Percentiles rank a stretch among this genome's conserved stretches.
Evolutionary conservation across 2,329 filamentous ascomycete species (phyloP).

Genomic region (Fusarium acutatum): DNA sequence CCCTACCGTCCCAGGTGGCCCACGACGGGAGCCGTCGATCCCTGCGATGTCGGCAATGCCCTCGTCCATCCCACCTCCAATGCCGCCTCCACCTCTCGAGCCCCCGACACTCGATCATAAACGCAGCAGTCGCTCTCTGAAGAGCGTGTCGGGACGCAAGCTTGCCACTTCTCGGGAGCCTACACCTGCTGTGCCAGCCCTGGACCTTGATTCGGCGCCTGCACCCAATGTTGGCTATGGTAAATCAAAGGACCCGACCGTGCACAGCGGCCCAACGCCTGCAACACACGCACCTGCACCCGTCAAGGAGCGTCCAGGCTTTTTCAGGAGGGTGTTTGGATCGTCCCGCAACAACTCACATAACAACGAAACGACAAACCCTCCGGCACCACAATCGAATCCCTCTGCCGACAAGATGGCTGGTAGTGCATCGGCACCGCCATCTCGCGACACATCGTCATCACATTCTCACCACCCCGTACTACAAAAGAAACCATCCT

Average conservation of each 20-base stretch:
- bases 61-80: constrained; percentile 43
- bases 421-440: constrained; percentile 58
- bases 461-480: constrained; percentile 58
- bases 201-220: constrained; percentile 62
- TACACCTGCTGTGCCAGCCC: constrained; percentile 42
- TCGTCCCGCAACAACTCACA: constrained; percentile 66
- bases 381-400: constrained; percentile 32
- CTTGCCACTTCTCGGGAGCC: constrained; percentile 40
- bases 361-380: constrained; percentile 35
- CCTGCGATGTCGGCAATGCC: constrained; percentile 49
- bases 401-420: constrained; percentile 52
- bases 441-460: constrained; percentile 57
- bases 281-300: constrained; percentile 55
- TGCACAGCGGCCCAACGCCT: constrained; percentile 59
- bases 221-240: constrained; percentile 67
- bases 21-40: constrained; percentile 59
- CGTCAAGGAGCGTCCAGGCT: constrained; percentile 79
- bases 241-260: constrained; percentile 61
- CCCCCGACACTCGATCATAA: constrained; percentile 59
- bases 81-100: constrained; percentile 50
- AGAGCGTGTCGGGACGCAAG: constrained; percentile 54
- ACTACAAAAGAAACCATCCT: constrained; percentile 90
- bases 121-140: constrained; percentile 65
- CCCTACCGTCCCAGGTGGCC: constrained; percentile 83
- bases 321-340: constrained; percentile 92